Evolutionary conservation across 352 stramenopile species (phyloP).

Genomic region (Phytopythium boreale): DNA sequence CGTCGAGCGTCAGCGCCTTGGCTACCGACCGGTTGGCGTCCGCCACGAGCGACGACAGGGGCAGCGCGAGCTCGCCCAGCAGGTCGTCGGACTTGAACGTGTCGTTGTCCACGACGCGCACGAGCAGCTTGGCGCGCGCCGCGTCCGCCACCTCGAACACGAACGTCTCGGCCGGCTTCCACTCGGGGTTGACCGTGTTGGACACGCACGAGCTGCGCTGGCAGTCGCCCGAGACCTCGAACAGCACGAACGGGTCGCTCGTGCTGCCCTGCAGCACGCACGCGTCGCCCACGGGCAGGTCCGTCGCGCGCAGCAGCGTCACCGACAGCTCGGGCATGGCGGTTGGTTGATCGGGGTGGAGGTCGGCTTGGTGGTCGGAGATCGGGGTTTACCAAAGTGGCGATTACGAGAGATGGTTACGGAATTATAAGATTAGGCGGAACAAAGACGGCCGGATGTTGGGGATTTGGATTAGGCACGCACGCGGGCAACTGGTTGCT

Average conservation of each 20-base stretch:
- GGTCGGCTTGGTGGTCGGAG: too few relatives aligned
- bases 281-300: constrained; percentile 66
- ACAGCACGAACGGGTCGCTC: constrained; percentile 72
- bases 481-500: background rate
- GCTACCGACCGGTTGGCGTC: constrained; percentile 47
- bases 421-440: too few relatives aligned
- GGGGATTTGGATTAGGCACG: background rate
- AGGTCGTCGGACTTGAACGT: constrained; percentile 63
- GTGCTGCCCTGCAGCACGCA: constrained; percentile 42
- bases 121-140: constrained; percentile 36
- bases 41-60: constrained; percentile 44
- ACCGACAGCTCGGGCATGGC: constrained; percentile 67
- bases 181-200: constrained; percentile 56
- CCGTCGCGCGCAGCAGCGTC: constrained; percentile 57
- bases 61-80: constrained; percentile 46
- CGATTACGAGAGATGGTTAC: too few relatives aligned
- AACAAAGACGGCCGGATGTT: too few relatives aligned
- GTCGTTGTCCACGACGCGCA: constrained; percentile 71
- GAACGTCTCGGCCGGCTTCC: constrained; percentile 70
- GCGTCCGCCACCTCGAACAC: constrained; percentile 59
- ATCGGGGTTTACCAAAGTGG: too few relatives aligned
- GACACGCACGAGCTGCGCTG: constrained; percentile 50
- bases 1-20: constrained; percentile 43
- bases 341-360: too few relatives aligned
- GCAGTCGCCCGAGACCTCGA: constrained; percentile 49